Evolutionary conservation across 495 filamentous ascomycete species (phyloP).

Genomic region (Tuber melanosporum): DNA sequence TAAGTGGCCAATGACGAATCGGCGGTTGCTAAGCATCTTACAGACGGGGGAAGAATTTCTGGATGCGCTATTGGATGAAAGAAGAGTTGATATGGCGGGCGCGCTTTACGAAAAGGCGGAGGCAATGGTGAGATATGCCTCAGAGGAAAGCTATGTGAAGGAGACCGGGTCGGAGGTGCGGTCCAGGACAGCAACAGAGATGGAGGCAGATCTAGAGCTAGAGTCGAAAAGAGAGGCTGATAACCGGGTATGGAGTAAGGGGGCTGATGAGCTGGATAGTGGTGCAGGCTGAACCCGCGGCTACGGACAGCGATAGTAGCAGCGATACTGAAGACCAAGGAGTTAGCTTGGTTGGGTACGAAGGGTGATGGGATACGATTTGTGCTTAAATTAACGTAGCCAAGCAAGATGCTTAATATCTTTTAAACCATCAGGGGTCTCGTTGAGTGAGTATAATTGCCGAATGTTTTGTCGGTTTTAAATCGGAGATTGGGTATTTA

Average conservation of each 20-base stretch:
- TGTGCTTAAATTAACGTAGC: neutral
- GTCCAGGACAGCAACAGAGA: neutral
- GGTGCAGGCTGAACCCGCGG: neutral
- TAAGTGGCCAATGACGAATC: conserved; percentile 14
- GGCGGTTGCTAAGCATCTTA: conserved; percentile 24
- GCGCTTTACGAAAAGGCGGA: conserved; percentile 19
- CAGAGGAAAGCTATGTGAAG: neutral
- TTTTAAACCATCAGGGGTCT: neutral
- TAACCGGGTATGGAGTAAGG: neutral
- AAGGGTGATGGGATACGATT: neutral
- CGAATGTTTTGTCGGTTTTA: neutral
- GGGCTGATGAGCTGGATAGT: neutral
- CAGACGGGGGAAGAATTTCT: conserved; percentile 27
- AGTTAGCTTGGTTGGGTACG: neutral
- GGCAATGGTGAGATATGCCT: conserved; percentile 10
- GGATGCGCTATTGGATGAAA: conserved; percentile 19
- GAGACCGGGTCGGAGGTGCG: neutral
- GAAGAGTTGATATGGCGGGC: conserved; percentile 16
- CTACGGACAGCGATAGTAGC: neutral
- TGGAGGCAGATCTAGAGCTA: neutral
- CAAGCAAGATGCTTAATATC: neutral
- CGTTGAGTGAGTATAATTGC: neutral
- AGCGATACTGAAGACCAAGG: neutral
- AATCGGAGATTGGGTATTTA: neutral
- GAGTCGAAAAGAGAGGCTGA: neutral